A percentile compares a stretch with the other conserved stretches of the same genome.
phyloP scores from a whole-genome alignment of 2,329 filamentous ascomycete genomes.

The Huntiella bhutanensis region DNA sequence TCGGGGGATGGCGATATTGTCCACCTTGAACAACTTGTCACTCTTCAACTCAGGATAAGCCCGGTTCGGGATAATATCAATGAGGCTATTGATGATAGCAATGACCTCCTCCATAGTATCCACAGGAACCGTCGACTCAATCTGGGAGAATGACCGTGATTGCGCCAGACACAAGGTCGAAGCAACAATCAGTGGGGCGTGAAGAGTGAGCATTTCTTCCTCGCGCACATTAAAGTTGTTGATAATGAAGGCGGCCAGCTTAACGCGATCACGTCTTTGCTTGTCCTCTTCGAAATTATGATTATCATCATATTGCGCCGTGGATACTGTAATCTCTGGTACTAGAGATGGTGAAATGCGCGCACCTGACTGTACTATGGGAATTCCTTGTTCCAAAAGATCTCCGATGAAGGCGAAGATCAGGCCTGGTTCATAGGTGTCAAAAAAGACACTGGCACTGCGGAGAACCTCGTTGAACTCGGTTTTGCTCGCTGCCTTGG shows the following conservation, averaged over 20 bases:
- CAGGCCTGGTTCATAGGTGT: constrained; percentile 83
- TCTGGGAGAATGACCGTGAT: constrained; percentile 1
- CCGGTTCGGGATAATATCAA: constrained; percentile 46
- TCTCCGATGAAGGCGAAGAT: constrained; percentile 73
- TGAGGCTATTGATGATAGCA: constrained; percentile 34
- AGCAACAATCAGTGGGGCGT: constrained; percentile 62
- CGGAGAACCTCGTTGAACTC: constrained; percentile 74
- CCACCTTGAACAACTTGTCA: constrained; percentile 11
- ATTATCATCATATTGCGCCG: background rate
- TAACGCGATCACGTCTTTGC: constrained; percentile 43
- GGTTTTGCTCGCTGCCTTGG: constrained; percentile 39
- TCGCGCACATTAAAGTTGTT: constrained; percentile 81
- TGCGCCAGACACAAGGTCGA: constrained; percentile 26
- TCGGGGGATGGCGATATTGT: constrained; percentile 30
- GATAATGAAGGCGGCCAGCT: constrained; percentile 64
- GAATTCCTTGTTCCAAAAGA: constrained; percentile 42
- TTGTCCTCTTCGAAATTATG: constrained; percentile 13
- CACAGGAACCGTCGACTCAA: background rate
- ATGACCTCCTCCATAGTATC: constrained; percentile 18
- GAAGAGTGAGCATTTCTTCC: constrained; percentile 82
- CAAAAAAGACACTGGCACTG: constrained; percentile 91
- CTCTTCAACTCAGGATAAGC: constrained; percentile 28
- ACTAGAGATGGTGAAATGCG: constrained; percentile 16
- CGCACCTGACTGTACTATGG: constrained; percentile 19
- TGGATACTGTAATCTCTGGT: background rate